These are phyloP conservation scores for Saturnispora hagleri DNA, from an alignment of 805 yeast species.

Conservation along the genomic window DNA sequence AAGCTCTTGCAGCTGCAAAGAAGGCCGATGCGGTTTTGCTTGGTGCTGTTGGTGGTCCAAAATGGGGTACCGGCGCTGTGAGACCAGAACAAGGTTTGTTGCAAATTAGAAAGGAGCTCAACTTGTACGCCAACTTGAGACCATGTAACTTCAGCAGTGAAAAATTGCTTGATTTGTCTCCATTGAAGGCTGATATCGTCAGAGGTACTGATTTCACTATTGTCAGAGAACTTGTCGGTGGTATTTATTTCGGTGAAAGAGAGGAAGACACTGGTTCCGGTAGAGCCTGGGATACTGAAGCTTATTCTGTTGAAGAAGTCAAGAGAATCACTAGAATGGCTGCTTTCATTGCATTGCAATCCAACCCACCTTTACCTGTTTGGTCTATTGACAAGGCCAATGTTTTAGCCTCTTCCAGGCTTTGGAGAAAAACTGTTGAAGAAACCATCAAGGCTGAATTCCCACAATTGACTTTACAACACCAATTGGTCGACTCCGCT, in stretches of 20 bases:
- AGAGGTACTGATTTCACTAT: constrained; percentile 87
- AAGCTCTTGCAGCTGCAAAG: constrained; percentile 73
- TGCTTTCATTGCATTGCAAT: constrained; percentile 90
- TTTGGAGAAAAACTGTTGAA: constrained; percentile 93
- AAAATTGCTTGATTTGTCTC: constrained; percentile 73
- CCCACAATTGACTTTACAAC: constrained; percentile 79
- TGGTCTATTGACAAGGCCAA: constrained; percentile 98
- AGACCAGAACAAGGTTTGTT: constrained; percentile 97
- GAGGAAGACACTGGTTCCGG: constrained; percentile 84
- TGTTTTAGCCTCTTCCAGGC: constrained; percentile 89
- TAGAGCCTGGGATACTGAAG: constrained; percentile 88
- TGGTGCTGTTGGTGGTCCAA: constrained; percentile 99
- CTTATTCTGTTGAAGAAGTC: constrained; percentile 85
- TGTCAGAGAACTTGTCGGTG: constrained; percentile 95
- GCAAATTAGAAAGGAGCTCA: constrained; percentile 88
- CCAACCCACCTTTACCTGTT: constrained; percentile 85
- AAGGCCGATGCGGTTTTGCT: constrained; percentile 87
- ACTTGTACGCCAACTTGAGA: constrained; percentile 90
- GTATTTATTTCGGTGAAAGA: constrained; percentile 95
- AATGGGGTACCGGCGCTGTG: constrained; percentile 96
- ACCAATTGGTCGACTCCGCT: constrained; percentile 96
- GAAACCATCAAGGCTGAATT: constrained; percentile 79
- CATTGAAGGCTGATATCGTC: constrained; percentile 76
- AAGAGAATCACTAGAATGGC: constrained; percentile 97
- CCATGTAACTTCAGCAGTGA: constrained; percentile 93